These are phyloP conservation scores for Aureobasidium pullulans DNA, from an alignment of 2,329 filamentous ascomycete genomes.

Conservation along the genomic window DNA sequence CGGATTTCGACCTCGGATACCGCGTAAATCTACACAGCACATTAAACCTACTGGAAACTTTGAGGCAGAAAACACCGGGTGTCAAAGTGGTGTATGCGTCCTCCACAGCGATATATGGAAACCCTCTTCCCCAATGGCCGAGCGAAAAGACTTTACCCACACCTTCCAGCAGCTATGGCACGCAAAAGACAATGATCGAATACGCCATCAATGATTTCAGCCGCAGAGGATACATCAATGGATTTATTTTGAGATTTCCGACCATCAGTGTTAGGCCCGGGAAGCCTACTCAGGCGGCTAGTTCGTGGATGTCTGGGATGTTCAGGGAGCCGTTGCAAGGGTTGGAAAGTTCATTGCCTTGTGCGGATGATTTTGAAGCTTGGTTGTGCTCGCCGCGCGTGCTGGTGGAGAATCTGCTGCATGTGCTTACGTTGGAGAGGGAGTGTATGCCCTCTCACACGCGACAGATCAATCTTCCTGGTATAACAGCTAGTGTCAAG, in stretches of 20 bases:
- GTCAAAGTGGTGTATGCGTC: conserved; percentile 44
- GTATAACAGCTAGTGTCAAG: conserved; percentile 46
- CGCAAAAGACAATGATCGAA: conserved; percentile 46
- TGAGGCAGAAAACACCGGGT: conserved; percentile 39
- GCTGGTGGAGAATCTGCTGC: conserved; percentile 47
- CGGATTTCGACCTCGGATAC: conserved; percentile 46
- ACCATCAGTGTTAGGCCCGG: conserved; percentile 47
- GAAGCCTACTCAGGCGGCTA: conserved; percentile 44
- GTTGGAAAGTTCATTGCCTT: conserved; percentile 46
- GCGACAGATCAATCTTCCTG: conserved; percentile 48
- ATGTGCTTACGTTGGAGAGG: conserved; percentile 42
- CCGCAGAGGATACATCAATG: conserved; percentile 43
- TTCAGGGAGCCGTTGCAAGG: conserved; percentile 48
- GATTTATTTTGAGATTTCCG: conserved; percentile 40
- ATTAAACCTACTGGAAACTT: conserved; percentile 41
- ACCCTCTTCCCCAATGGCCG: conserved; percentile 33
- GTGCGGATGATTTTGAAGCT: conserved; percentile 43
- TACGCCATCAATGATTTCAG: conserved; percentile 46
- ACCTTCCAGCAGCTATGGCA: conserved; percentile 43
- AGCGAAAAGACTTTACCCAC: conserved; percentile 41
- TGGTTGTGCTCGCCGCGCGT: conserved; percentile 52
- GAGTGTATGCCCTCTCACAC: conserved; percentile 44
- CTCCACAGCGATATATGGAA: conserved; percentile 45
- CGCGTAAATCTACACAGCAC: conserved; percentile 45
- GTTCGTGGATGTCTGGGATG: conserved; percentile 46